A percentile compares a stretch with the other conserved stretches of the same genome.
Conservation (phyloP, 805 yeast genomes). For the Blastobotrys chiropterorum region DNA sequence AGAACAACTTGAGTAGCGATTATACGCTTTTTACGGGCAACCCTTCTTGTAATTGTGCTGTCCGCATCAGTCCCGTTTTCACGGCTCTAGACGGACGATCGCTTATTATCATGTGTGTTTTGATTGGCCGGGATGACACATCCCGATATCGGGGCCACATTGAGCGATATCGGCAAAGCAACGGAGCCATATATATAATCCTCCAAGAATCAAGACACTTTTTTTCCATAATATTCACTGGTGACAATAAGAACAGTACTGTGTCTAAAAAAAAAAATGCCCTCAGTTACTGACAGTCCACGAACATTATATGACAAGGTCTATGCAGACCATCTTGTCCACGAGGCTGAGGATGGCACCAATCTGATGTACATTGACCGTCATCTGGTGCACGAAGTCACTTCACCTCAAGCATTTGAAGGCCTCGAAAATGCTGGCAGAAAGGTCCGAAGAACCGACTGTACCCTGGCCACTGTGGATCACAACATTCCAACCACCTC, state of each 20-base stretch:
- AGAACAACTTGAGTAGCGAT: too few relatives aligned
- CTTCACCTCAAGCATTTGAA: constrained; percentile 98
- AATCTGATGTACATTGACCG: constrained; percentile 85
- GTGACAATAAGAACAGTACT: too few relatives aligned
- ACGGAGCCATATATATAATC: neutral
- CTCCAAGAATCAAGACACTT: neutral
- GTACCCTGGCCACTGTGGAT: constrained; percentile 92
- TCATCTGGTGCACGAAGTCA: constrained; percentile 96
- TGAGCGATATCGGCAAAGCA: neutral
- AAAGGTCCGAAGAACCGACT: constrained; percentile 80
- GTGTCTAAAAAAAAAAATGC: constrained; percentile 15
- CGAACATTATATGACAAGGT: constrained; percentile 93
- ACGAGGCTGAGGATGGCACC: constrained; percentile 82
- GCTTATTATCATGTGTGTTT: neutral
- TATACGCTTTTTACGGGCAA: too few relatives aligned
- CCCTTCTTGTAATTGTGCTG: too few relatives aligned
- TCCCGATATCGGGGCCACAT: neutral
- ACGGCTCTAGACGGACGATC: neutral
- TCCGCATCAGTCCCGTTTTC: neutral
- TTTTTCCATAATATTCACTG: neutral
- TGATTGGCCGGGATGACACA: neutral
- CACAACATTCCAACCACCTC: constrained; percentile 95
- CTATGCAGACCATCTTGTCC: constrained; percentile 89
- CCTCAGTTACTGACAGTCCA: constrained; percentile 37
- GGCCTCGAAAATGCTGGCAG: constrained; percentile 87